A percentile compares a stretch with the other conserved stretches of the same genome.
These are phyloP conservation scores for Amphicarpaea edgeworthii DNA, from an alignment of 306 rosid genomes.

Conservation along the genomic window DNA sequence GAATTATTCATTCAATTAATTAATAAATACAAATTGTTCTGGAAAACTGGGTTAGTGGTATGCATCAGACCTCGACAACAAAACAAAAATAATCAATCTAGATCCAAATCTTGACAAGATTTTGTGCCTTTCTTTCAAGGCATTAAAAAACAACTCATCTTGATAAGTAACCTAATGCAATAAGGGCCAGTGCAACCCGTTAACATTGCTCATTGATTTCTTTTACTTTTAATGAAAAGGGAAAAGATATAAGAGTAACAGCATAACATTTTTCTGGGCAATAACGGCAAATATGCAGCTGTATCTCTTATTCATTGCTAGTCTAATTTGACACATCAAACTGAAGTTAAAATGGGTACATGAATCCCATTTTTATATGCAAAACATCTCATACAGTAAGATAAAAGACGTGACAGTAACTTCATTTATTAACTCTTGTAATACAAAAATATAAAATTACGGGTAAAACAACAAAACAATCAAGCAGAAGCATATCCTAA, in stretches of 20 bases:
- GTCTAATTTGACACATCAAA: conserved; percentile 12
- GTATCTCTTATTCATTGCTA: not conserved
- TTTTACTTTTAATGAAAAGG: not conserved
- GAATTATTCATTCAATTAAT: conserved; percentile 21
- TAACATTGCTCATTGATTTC: conserved; percentile 14
- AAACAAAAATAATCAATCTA: not conserved
- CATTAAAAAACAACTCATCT: not conserved
- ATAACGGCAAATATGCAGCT: conserved; percentile 1
- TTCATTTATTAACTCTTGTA: conserved; percentile 5
- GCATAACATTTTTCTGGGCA: not conserved
- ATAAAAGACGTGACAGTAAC: not conserved
- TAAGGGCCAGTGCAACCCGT: not conserved
- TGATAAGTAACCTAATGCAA: not conserved
- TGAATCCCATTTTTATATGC: not conserved
- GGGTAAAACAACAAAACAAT: conserved; percentile 11
- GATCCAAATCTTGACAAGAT: not conserved
- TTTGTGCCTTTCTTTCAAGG: conserved; percentile 4
- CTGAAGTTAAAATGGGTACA: not conserved
- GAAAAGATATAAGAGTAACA: not conserved
- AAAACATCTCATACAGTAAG: conserved; percentile 27
- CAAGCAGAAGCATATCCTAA: conserved; percentile 15
- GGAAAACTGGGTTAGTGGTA: not conserved
- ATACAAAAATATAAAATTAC: not conserved
- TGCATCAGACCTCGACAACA: conserved; percentile 10
- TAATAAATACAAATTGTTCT: not conserved